Conservation (phyloP, 352 stramenopile species). For the Pythium chondricola region DNA sequence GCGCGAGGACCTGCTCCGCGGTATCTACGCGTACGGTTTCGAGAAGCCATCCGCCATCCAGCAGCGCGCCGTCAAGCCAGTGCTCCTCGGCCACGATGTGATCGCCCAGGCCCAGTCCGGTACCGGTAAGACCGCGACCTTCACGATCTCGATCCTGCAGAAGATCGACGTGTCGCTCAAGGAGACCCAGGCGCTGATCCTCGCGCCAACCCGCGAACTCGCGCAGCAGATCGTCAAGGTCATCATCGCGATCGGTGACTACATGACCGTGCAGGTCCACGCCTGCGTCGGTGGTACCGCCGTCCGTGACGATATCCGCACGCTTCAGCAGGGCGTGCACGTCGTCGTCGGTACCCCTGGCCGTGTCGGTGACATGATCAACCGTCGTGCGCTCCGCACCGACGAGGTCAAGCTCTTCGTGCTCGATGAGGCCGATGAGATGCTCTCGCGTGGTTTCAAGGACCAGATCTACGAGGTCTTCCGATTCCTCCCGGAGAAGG, state of each 20-base stretch:
- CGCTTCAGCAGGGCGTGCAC: constrained; percentile 96
- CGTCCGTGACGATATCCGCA: constrained; percentile 98
- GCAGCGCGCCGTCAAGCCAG: constrained; percentile 97
- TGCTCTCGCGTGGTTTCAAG: constrained; percentile 99
- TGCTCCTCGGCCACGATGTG: constrained; percentile 96
- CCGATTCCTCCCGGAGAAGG: constrained; percentile 97
- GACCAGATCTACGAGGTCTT: constrained; percentile 99
- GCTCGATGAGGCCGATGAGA: constrained; percentile 99
- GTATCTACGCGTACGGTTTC: constrained; percentile 99
- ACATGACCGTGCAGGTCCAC: constrained; percentile 97
- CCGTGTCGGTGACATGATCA: constrained; percentile 99
- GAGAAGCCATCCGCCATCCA: constrained; percentile 99
- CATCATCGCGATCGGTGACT: constrained; percentile 90
- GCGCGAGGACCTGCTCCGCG: constrained; percentile 96
- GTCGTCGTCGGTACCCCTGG: constrained; percentile 98
- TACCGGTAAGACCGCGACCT: constrained; percentile 99
- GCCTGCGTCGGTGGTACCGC: constrained; percentile 98
- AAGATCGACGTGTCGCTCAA: constrained; percentile 94
- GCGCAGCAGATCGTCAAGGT: constrained; percentile 99
- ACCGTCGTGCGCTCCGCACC: constrained; percentile 92
- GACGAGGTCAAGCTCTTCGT: constrained; percentile 97
- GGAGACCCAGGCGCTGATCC: constrained; percentile 97
- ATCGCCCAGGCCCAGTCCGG: constrained; percentile 99
- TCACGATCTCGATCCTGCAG: constrained; percentile 98
- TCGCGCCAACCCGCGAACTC: constrained; percentile 98